Conservation (phyloP, 2,329 filamentous ascomycete species). For the Cercospora sesami region DNA sequence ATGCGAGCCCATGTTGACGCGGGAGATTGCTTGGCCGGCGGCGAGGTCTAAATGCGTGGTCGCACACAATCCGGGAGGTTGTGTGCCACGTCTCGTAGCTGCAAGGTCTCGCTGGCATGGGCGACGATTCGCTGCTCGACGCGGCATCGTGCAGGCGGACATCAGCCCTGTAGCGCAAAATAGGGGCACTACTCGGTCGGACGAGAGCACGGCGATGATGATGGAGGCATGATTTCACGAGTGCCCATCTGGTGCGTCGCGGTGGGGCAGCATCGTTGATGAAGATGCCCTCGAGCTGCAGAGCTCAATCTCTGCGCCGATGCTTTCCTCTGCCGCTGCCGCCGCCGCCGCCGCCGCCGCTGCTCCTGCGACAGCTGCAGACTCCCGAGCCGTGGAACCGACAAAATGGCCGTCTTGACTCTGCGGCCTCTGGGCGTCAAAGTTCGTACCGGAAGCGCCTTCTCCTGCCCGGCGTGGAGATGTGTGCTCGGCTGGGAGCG, state of each 20-base stretch:
- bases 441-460: too few species aligned
- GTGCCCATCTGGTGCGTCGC: neutral
- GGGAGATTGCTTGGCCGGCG: neutral
- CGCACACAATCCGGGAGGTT: neutral
- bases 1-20: neutral
- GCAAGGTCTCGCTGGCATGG: slow-evolving; percentile 42
- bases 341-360: too few species aligned
- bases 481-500: too few species aligned
- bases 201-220: neutral
- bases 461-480: too few species aligned
- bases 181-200: neutral
- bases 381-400: too few species aligned
- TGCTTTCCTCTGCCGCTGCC: too few species aligned
- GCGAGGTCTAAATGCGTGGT: neutral
- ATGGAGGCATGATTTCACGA: neutral
- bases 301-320: too few species aligned
- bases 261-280: neutral
- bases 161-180: slow-evolving; percentile 10
- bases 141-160: neutral
- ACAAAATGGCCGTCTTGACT: too few species aligned
- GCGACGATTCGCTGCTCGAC: neutral
- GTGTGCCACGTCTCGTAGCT: slow-evolving; percentile 25
- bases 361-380: too few species aligned
- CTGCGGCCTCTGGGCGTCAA: too few species aligned
- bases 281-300: too few species aligned